Evolutionary conservation across 2,329 filamentous ascomycete genomes (phyloP).

Genomic region (Talaromyces rugulosus): DNA sequence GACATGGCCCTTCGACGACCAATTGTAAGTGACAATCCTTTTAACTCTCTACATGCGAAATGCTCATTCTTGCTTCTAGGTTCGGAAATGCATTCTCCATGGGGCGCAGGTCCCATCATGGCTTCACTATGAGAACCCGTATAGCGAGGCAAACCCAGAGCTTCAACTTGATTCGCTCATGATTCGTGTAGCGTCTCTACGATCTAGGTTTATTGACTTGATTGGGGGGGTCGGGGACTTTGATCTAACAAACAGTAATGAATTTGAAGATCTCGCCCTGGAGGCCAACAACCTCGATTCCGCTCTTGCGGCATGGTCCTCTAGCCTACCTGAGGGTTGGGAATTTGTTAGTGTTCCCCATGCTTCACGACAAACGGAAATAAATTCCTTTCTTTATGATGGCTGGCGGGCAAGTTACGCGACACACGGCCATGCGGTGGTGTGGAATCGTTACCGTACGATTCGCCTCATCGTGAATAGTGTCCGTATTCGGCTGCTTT

Average conservation of each 20-base stretch:
- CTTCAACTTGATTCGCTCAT: slow-evolving; percentile 4
- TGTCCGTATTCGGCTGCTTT: slow-evolving; percentile 14
- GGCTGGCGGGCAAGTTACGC: slow-evolving; percentile 9
- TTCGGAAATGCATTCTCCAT: not conserved
- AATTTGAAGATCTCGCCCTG: not conserved
- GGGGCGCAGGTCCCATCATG: not conserved
- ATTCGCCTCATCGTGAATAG: slow-evolving; percentile 18
- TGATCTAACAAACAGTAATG: not conserved
- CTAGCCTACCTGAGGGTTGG: not conserved
- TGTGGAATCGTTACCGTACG: slow-evolving; percentile 21
- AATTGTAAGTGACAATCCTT: slow-evolving; percentile 11
- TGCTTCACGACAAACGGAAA: not conserved
- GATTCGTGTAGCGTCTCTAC: slow-evolving; percentile 1
- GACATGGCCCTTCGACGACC: slow-evolving; percentile 16
- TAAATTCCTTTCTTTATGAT: not conserved
- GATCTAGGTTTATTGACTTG: slow-evolving; percentile 12
- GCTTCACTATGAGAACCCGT: not conserved
- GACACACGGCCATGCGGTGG: slow-evolving; percentile 18
- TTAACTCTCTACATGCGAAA: not conserved
- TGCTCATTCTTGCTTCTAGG: not conserved
- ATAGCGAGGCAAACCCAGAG: not conserved
- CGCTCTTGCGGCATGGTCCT: not conserved
- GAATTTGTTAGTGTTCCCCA: not conserved
- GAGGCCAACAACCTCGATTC: not conserved
- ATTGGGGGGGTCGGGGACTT: not conserved